Conservation (phyloP, 441 rosid species). For the Populus tomentosa region DNA sequence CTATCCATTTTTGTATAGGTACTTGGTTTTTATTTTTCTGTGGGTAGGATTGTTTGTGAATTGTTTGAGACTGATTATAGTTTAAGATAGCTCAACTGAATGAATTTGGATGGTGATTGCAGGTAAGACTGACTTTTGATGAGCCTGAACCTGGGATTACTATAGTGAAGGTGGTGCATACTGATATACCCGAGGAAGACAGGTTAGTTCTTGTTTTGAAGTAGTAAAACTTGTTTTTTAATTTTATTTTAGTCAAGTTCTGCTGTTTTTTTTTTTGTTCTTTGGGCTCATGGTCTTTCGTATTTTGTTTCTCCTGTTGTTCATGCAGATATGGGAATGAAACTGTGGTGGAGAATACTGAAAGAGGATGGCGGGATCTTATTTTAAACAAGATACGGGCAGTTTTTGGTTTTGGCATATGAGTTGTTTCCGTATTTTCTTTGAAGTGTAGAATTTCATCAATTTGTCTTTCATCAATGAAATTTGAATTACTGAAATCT, state of each 20-base stretch:
- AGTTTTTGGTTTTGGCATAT: constrained; percentile 86
- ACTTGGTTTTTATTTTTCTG: background rate
- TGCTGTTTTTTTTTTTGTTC: background rate
- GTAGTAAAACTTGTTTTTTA: background rate
- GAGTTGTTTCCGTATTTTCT: constrained; percentile 18
- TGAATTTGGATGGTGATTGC: constrained; percentile 20
- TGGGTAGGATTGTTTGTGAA: background rate
- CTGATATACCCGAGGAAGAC: constrained; percentile 89
- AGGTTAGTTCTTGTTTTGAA: constrained; percentile 41
- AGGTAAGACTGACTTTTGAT: constrained; percentile 69
- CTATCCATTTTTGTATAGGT: background rate
- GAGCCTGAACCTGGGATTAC: constrained; percentile 87
- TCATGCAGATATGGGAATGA: constrained; percentile 84
- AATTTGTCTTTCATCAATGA: constrained; percentile 6
- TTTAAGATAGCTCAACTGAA: background rate
- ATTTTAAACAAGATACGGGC: constrained; percentile 85
- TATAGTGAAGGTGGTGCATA: constrained; percentile 58
- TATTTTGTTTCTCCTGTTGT: background rate
- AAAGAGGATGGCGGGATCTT: constrained; percentile 96
- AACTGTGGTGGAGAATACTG: constrained; percentile 90
- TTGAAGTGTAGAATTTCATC: constrained; percentile 19
- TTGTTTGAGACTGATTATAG: background rate
- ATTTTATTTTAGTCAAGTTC: background rate
- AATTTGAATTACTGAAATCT: constrained; percentile 7
- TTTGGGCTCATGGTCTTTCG: background rate